These are phyloP conservation scores for Coemansia sp. DNA, from an alignment of 192 early-diverging fungal genomes.

Conservation along the genomic window DNA sequence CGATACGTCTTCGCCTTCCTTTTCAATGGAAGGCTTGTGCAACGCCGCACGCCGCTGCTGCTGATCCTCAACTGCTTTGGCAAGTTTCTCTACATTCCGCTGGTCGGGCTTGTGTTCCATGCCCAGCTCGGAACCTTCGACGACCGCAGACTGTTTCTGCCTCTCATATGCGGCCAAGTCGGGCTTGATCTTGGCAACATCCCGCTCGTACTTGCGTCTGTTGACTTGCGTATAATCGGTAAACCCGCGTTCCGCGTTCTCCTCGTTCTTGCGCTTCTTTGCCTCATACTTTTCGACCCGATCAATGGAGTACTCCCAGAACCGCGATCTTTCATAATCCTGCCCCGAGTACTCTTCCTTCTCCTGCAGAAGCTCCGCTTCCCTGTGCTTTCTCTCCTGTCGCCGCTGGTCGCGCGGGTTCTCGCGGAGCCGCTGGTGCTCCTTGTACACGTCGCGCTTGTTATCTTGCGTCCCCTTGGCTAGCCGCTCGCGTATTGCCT, in stretches of 20 bases:
- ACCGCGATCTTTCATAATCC: constrained; percentile 81
- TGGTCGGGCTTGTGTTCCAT: constrained; percentile 56
- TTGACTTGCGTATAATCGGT: constrained; percentile 83
- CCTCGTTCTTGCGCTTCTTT: constrained; percentile 59
- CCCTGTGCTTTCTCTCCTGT: constrained; percentile 66
- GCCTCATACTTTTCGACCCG: constrained; percentile 78
- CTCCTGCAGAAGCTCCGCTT: constrained; percentile 70
- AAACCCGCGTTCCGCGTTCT: constrained; percentile 70
- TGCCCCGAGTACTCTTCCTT: constrained; percentile 64
- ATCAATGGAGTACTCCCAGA: constrained; percentile 83
- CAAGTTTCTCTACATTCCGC: constrained; percentile 70
- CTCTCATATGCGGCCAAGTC: constrained; percentile 74
- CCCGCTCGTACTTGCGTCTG: constrained; percentile 82
- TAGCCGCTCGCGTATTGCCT: constrained; percentile 21
- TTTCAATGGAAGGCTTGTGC: constrained; percentile 42
- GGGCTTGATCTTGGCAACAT: constrained; percentile 80
- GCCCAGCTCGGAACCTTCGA: constrained; percentile 35
- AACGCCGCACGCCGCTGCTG: constrained; percentile 60
- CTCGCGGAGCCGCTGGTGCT: constrained; percentile 69
- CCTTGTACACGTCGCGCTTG: constrained; percentile 70
- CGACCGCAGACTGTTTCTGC: constrained; percentile 46
- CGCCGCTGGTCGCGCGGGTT: constrained; percentile 65
- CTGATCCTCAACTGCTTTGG: constrained; percentile 73
- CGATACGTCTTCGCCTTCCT: constrained; percentile 85
- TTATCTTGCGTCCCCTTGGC: constrained; percentile 58